Base-by-base conservation (phyloP, 306 rosid genomes). In the Gastrolobium bilobum region DNA sequence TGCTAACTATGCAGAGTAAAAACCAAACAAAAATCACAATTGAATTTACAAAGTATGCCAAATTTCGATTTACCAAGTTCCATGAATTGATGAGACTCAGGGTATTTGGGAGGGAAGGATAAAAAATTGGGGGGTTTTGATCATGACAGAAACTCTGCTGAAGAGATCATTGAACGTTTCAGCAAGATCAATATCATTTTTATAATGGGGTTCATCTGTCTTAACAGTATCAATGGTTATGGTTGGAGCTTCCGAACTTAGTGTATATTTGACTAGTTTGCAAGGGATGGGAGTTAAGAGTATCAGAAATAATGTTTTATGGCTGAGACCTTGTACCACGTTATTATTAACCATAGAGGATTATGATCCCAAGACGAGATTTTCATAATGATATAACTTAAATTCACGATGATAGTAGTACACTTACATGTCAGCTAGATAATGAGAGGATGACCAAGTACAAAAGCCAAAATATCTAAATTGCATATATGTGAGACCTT, bases 161-260 rank as follows among this genome's bases (percentile, higher is more conserved):
- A 90, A 93, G 82, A 93, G 97, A 66, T 85, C 91, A 68, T 83
- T 83, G 26, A 93, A 87, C 4, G 92, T 84, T 4, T 86, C 91
- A 26, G 98, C 88, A 9, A 95, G 87, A 29, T 88, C 91, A 77
- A 84, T 93, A 1, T 1, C 79, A 40, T 78, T 68, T 51, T 51
- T 79, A 72, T 77, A 58, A n/a, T 81, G 81, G 4, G 69, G 42
- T 42, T 59, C 83, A 34, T 68, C 86, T 29, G 77, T 83, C 79
- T 78, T 73, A 26, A 14, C 68, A 42, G 72, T 63, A 35, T 80
- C 85, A 87, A 87, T 87, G 58, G 54, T 13, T 57, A 34, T n/a
- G n/a, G n/a, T n/a, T n/a, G n/a, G 64, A 10, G 7, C 69, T 58
- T 10, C 52, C 5, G 29, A 35, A 35, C 43, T 4, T 64, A 13